Evolutionary conservation across 495 filamentous ascomycete genomes (phyloP), one percentile per base, ranked within the genome.

Genomic region (Hypoxylon cercidicola): DNA sequence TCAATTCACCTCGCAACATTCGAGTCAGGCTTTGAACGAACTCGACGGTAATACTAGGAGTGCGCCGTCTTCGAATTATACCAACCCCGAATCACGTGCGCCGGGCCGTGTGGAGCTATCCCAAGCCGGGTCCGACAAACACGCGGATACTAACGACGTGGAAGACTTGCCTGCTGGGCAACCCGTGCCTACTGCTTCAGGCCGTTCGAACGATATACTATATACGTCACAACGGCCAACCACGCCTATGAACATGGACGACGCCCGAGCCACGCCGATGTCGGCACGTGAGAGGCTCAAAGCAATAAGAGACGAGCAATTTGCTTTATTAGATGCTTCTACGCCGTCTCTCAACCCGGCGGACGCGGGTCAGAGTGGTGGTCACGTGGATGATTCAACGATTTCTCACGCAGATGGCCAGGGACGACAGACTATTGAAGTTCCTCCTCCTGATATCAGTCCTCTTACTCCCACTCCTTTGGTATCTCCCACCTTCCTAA

Each of bases 201-300:
- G 16, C 28, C 44, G 43, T 30, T 2, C 18, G 15, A 25, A 35
- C 18, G 20, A 21, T 25, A 19, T 8, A n/a, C 11, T 40, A 13
- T 19, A 32, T 19, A 35, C 16, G 18, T 12, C 53, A 34, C 35
- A 32, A 48, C 58, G 20, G 23, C 43, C 48, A 35, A 47, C 25
- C n/a, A 54, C 46, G 15, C 32, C 51, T 37, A 25, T n/a, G 9
- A 56, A 21, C 8, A 78, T 78, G 76, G 73, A 74, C 20, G 41
- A 18, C 19, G 20, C 60, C 12, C 39, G 55, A 25, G 8, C 56
- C 30, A 41, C 53, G 19, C 66, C 64, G 12, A 37, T 43, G n/a
- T 73, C 74, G 23, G 73, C 69, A 19, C 62, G 66, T 15, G 76
- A 78, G n/a, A 68, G 58, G 30, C 23, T 78, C 5, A 71, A 57